Base-by-base conservation (phyloP, 2,329 filamentous ascomycete genomes). In the Aphanoascus verrucosus region DNA sequence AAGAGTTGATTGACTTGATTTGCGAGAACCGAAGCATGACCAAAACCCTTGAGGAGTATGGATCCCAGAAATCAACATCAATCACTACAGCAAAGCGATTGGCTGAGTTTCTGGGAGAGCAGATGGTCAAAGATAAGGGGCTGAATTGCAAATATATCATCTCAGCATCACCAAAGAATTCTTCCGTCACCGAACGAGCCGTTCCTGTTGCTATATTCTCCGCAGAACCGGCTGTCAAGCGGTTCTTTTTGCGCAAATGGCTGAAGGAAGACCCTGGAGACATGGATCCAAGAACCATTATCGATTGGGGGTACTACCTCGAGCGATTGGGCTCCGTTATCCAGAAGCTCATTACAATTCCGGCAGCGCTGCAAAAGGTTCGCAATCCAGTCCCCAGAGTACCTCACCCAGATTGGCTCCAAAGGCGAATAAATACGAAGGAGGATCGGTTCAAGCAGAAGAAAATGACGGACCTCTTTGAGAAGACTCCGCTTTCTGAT, bases 71-170 rank as follows among this genome's bases (percentile, higher is more conserved):
- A 67, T 97, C 91, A 0, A 98, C 93, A 1, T 95, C 93, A n/a
- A 98, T 99, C 67, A 99, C 93, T 1, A 99, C 93, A 0, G 93
- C 93, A 9, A 93, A 85, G 63, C 88, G 93, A 58, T 72, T 99
- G 41, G 93, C 93, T 35, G 93, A 98, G 64, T 99, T 99, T 66
- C 67, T 99, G 57, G 93, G 93, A 35, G 91, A 96, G 67, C 89
- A 95, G 65, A 99, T 99, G 94, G 84, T 96, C 63, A 98, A 98
- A 66, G 94, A 99, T 71, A 98, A 97, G 70, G 93, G 93, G 2
- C 70, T 99, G 61, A 98, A 98, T 74, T 99, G 93, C 83, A 97
- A 97, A 71, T 99, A 97, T 69, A 96, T 99, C 67, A 96, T 99
- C 64, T 95, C 90, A 49, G 80, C 88, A 12, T 82, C 80, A 58